Percentiles rank a stretch among this genome's conserved stretches.
phyloP scores from a whole-genome alignment of 805 yeast genomes.

The Candida suzukii region DNA sequence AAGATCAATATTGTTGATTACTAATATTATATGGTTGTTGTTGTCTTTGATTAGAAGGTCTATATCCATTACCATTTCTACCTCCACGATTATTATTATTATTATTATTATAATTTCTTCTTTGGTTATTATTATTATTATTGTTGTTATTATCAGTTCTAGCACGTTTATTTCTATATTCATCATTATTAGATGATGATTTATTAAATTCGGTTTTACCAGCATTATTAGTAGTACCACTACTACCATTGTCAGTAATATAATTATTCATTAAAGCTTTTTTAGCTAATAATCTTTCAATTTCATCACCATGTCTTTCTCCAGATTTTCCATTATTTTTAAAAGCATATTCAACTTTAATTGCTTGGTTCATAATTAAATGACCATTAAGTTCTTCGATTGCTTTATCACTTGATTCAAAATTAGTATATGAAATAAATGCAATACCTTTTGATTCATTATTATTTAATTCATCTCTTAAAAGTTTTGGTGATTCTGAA shows the following conservation, averaged over 20 bases:
- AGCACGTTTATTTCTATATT: neutral
- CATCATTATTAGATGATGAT: neutral
- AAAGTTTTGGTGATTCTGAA: slow-evolving; percentile 40
- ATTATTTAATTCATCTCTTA: slow-evolving; percentile 37
- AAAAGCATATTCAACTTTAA: slow-evolving; percentile 62
- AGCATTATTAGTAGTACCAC: neutral
- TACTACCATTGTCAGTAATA: neutral
- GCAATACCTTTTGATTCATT: slow-evolving; percentile 58
- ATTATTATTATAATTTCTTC: neutral
- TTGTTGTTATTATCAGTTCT: neutral
- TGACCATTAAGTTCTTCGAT: slow-evolving; percentile 62
- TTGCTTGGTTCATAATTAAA: slow-evolving; percentile 57
- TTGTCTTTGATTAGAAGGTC: neutral
- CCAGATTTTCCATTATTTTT: slow-evolving; percentile 47
- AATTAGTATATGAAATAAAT: slow-evolving; percentile 55
- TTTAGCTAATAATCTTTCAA: slow-evolving; percentile 63
- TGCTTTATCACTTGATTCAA: slow-evolving; percentile 66
- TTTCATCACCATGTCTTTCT: slow-evolving; percentile 70
- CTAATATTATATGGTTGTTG: too few relatives aligned
- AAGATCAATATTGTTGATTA: too few relatives aligned
- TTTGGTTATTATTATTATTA: neutral
- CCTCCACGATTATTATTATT: neutral
- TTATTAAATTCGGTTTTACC: neutral
- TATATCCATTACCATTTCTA: neutral
- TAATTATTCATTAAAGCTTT: slow-evolving; percentile 19